phyloP scores from a whole-genome alignment of 805 yeast genomes.

The Osmozyma mogii region DNA sequence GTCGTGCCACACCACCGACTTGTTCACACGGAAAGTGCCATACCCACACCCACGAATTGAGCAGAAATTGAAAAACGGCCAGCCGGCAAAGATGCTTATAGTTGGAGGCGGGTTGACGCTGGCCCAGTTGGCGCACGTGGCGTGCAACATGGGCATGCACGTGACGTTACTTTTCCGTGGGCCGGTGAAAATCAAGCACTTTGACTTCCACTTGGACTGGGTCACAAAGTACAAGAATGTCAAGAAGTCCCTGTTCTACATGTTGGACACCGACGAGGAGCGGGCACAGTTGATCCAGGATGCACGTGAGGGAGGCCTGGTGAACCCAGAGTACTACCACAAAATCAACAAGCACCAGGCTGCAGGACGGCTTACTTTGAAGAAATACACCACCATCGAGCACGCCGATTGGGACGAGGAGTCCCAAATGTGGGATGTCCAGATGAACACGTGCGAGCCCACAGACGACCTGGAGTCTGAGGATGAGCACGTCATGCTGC shows the following conservation, averaged over 20 bases:
- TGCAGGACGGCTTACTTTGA: conserved; percentile 22
- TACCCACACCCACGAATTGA: conserved; percentile 16
- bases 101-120: conserved; percentile 43
- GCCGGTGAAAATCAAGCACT: conserved; percentile 34
- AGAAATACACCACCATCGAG: conserved; percentile 20
- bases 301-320: conserved; percentile 10
- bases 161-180: conserved; percentile 31
- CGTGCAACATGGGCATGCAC: conserved; percentile 20
- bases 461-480: conserved; percentile 20
- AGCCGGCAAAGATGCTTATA: conserved; percentile 17
- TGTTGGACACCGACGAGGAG: conserved; percentile 36
- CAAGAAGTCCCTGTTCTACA: conserved; percentile 36
- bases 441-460: too few species aligned
- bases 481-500: conserved; percentile 13
- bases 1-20: conserved; percentile 31
- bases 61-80: conserved; percentile 6
- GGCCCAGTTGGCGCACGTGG: conserved; percentile 37
- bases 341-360: conserved; percentile 21
- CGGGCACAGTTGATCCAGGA: conserved; percentile 28
- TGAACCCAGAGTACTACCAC: conserved; percentile 22
- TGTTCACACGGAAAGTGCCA: conserved; percentile 17
- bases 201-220: conserved; percentile 43
- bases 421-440: too few species aligned
- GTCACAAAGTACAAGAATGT: conserved; percentile 41
- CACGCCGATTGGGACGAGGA: background rate